phyloP scores from a whole-genome alignment of 345 rosid genomes.

The Trapa bicornis region DNA sequence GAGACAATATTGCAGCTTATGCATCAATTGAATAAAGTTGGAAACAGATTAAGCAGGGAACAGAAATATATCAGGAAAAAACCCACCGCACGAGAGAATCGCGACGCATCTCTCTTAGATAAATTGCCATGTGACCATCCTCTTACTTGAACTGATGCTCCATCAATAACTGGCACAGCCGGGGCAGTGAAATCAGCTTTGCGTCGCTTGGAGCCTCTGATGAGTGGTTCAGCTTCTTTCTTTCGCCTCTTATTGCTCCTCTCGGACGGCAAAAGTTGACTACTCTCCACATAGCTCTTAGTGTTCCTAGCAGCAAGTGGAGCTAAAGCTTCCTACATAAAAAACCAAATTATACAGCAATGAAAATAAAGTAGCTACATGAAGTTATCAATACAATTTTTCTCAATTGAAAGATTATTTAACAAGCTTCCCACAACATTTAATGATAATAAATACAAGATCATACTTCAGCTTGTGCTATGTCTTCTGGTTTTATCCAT shows the following conservation, averaged over 20 bases:
- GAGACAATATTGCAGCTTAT: background rate
- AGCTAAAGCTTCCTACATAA: constrained; percentile 63
- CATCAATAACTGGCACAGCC: constrained; percentile 65
- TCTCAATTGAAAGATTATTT: background rate
- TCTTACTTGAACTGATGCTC: constrained; percentile 88
- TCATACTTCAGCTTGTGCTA: constrained; percentile 75
- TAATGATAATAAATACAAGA: background rate
- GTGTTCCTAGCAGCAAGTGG: constrained; percentile 95
- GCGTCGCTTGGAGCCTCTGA: constrained; percentile 67
- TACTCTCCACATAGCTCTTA: constrained; percentile 86
- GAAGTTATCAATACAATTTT: background rate
- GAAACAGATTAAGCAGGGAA: background rate
- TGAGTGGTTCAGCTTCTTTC: constrained; percentile 66
- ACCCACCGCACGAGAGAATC: constrained; percentile 85
- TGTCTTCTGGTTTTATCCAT: constrained; percentile 96
- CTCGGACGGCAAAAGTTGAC: constrained; percentile 34
- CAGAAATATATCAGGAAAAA: background rate
- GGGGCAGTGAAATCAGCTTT: constrained; percentile 60
- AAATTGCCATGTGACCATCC: constrained; percentile 96
- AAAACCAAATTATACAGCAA: constrained; percentile 1
- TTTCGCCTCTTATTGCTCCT: constrained; percentile 77
- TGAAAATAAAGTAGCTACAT: background rate
- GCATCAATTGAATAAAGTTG: background rate
- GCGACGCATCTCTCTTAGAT: constrained; percentile 88
- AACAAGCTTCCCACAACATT: background rate